Base-by-base conservation (phyloP, 1,139 yeast genomes). In the Saccharomyces pastorianus region DNA sequence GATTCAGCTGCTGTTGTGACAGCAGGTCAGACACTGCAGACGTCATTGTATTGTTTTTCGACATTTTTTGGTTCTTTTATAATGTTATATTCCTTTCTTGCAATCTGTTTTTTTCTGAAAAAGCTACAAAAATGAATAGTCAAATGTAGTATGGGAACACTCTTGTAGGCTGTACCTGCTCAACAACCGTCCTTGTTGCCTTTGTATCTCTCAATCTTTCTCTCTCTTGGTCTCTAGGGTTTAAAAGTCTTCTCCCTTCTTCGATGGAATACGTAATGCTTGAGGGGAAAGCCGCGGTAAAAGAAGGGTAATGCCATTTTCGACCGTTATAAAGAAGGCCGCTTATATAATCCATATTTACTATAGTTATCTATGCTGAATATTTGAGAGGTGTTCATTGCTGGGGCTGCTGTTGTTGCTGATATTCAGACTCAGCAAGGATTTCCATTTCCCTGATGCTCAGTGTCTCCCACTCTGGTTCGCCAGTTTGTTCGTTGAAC, bases 1-100 rank as follows among this genome's bases (percentile, higher is more conserved):
- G 55, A 54, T 67, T 68, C 49, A 58, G 61, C 54, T 70, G 76
- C 44, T 75, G 71, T 57, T 74, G 78, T 52, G 69, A 64, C 38
- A 63, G 60, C 56, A 66, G 66, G 49, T 66, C 69, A 44, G 72
- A 64, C 44, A 65, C 60, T 48, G 56, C 62, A 27, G 72, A 68
- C 47, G 63, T 63, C 72, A 70, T 68, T 7, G 73, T 70, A 48
- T 71, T 70, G 58, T 68, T 67, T 49, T 71, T 65, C 6, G 73
- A 70, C 65, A 63, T 63, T 49, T 11, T 48, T 20, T 20, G 23
- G 23, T 20, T 20, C 3, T 32, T 41, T 41, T 26, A 8, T 48
- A 11, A 28, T 25, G n/a, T 14, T 20, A 23, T 26, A 47, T 14
- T 25, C 17, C 13, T 5, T 13, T n/a, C 6, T 44, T 26, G 28